These are phyloP conservation scores for Rossbeevera mucosa DNA, from an alignment of 768 basidiomycete genomes.

Conservation along the genomic window DNA sequence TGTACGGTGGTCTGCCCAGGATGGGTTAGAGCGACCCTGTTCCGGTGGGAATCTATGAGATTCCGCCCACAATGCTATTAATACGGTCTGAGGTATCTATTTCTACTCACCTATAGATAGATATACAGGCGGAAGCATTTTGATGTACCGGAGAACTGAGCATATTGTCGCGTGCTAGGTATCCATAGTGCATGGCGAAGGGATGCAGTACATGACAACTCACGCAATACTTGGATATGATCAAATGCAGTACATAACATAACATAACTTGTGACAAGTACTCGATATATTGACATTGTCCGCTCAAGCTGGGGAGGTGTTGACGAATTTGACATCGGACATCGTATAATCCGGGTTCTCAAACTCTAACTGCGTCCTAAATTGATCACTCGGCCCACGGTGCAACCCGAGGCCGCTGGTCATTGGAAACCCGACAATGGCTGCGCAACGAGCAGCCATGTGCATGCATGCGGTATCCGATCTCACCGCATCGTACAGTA, in stretches of 20 bases:
- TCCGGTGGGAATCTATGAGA: background rate
- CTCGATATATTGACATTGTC: background rate
- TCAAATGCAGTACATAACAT: background rate
- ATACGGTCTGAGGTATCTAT: background rate
- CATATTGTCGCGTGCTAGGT: background rate
- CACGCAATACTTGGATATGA: background rate
- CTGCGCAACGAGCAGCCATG: background rate
- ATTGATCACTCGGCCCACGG: background rate
- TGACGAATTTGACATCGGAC: background rate
- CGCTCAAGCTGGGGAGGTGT: background rate
- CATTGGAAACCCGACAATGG: background rate
- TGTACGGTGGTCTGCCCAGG: background rate
- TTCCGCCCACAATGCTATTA: background rate
- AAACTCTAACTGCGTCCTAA: background rate
- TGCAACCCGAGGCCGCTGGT: background rate
- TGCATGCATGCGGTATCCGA: background rate
- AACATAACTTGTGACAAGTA: background rate
- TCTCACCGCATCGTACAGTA: conserved; percentile 6
- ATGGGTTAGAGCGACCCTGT: background rate
- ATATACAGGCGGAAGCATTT: background rate
- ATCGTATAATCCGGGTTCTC: background rate
- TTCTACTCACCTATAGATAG: conserved; percentile 1
- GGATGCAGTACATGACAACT: background rate
- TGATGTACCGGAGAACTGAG: background rate
- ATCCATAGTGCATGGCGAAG: background rate